Evolutionary conservation across 371 early-diverging fungal species (phyloP), one percentile per base, ranked within the genome.

Genomic region (Actinomortierella ambigua): DNA sequence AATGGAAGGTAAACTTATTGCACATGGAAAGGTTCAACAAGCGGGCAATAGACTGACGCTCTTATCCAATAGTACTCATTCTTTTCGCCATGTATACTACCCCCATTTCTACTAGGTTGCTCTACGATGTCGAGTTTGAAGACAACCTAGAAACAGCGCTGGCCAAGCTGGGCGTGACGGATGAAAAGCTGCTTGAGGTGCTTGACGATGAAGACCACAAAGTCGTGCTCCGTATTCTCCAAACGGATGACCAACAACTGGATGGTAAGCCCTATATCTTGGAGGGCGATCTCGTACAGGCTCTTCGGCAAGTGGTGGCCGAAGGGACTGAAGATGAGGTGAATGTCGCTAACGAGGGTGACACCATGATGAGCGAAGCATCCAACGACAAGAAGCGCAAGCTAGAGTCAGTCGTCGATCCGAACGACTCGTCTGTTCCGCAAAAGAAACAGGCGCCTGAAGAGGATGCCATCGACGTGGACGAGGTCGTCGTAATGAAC

Each of bases 111-210:
- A 28, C 58, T 65, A 88, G 92, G 60, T 73, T 95, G 24, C 68
- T 98, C 29, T 95, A 95, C 60, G 99, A 98, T 67, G 80, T 86
- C 14, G 98, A 98, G 46, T 93, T 90, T 59, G 95, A 95, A 24
- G 97, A 97, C 49, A 94, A 94, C 57, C 65, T 84, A 3, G 77
- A 76, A 0, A 68, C 62, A 48, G 65, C 89, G 0, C 75, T 97
- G 46, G 76, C 68, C 3, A 80, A 82, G 0, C 65, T 97, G 39
- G 81, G 83, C 7, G 56, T 94, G 24, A 75, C 67, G 17, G 71
- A 88, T 47, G 88, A 89, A 20, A 77, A 79, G 47, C 81, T 86
- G 28, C 53, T 90, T 44, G 84, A 82, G 39, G 68, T 89, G 4
- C 76, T 82, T 28, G 84, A 82, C 55, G 81, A 83, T 50, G 84